Base-by-base conservation (phyloP, 2,329 filamentous ascomycete genomes). In the Botrytis hyacinthi region DNA sequence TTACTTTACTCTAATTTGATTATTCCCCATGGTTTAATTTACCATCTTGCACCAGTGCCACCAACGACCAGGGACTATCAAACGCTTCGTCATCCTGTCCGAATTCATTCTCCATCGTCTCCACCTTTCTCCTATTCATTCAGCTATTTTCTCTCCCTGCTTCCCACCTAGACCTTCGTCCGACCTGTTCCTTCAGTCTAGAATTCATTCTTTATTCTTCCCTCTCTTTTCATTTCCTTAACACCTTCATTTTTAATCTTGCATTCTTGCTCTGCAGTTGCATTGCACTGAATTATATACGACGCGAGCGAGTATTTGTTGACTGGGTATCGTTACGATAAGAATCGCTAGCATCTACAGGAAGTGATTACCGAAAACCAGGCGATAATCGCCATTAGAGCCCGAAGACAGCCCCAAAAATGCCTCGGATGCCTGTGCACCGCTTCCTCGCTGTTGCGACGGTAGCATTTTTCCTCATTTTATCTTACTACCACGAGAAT, bases 381-480 rank as follows among this genome's bases (percentile, higher is more conserved):
- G 68, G 42, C 68, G 16, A 29, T 29, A 60, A 40, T 63, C 51
- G 37, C n/a, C 22, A 70, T 35, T 44, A 48, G n/a, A 70, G 65
- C 65, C 65, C 35, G 61, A 29, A 44, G 29, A 37, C 40, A 63
- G 16, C 42, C n/a, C 12, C 20, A 46, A 71, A 67, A 67, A 72
- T 72, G 70, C 70, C 60, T n/a, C 60, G 70, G n/a, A 54, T 72
- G 32, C 70, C 70, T 48, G 37, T 72, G 46, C 60, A 72, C 12
- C 70, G 70, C 14, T 72, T 66, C 32, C 29, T 72, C n/a, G 70
- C 60, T 16, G 35, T 72, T 20, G 70, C 70, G 46, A 57, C 46
- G 10, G 37, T 72, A 26, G 37, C 60, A n/a, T 66, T 72, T 67
- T 57, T 66, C 44, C n/a, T 66, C 37, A 22, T 67, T 59, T 37